Evolutionary conservation across 2,329 filamentous ascomycete genomes (phyloP).

Genomic region (Colletotrichum sansevieriae): DNA sequence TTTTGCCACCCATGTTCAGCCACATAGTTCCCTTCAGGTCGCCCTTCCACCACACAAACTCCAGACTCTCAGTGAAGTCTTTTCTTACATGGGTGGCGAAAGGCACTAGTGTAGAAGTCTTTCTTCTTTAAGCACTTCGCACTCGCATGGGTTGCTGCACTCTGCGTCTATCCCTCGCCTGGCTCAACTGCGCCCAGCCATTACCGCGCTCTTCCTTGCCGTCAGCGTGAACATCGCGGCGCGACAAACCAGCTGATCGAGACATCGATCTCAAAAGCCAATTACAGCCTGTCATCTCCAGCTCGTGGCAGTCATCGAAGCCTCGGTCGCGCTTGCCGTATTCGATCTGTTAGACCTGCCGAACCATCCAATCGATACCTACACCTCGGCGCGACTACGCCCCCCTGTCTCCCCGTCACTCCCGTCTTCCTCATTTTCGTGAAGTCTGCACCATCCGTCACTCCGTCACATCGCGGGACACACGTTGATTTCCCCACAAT

Average conservation of each 20-base stretch:
- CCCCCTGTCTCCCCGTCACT: constrained; percentile 15
- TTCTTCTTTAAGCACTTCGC: constrained; percentile 28
- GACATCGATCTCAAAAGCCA: constrained; percentile 14
- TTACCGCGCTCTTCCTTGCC: constrained; percentile 17
- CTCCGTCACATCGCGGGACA: constrained; percentile 34
- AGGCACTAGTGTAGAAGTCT: constrained; percentile 2
- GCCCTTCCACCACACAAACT: constrained; percentile 26
- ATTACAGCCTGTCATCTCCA: constrained; percentile 11
- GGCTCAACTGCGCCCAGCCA: not conserved
- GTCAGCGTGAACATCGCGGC: constrained; percentile 32
- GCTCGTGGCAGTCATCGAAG: constrained; percentile 21
- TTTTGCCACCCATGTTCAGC: no score
- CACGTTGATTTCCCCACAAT: constrained; percentile 37
- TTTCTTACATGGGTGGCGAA: no score
- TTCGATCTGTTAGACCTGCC: constrained; percentile 23
- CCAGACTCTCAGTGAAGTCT: constrained; percentile 32
- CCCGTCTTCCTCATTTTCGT: constrained; percentile 31
- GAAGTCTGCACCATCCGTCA: constrained; percentile 31
- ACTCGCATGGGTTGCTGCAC: constrained; percentile 38
- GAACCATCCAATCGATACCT: constrained; percentile 30
- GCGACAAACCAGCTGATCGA: constrained; percentile 34
- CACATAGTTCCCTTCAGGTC: constrained; percentile 38
- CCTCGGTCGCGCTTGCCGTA: constrained; percentile 31
- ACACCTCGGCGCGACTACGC: constrained; percentile 19
- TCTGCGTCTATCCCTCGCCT: constrained; percentile 18